Percentiles rank a stretch among this genome's conserved stretches.
Evolutionary conservation across 2,329 filamentous ascomycete genomes (phyloP).

Genomic region (Epichloe aotearoae): DNA sequence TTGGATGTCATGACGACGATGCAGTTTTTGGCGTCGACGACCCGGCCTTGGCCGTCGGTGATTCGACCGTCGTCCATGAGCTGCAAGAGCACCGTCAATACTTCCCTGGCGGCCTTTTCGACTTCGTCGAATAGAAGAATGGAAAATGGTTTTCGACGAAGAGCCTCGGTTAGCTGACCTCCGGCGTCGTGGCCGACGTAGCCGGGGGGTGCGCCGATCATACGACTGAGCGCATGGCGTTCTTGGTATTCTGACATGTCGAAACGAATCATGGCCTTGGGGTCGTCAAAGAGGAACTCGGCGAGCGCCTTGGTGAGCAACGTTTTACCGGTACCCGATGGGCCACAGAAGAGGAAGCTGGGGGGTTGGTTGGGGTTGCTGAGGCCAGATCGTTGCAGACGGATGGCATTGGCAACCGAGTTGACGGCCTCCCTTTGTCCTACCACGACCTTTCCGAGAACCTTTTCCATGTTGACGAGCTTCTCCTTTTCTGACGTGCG

Average conservation of each 20-base stretch:
- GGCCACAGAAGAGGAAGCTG: constrained; percentile 99
- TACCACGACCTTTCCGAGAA: constrained; percentile 71
- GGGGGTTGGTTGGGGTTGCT: constrained; percentile 89
- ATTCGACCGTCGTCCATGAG: constrained; percentile 99
- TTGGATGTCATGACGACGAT: constrained; percentile 99
- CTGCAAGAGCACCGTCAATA: constrained; percentile 92
- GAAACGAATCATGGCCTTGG: constrained; percentile 96
- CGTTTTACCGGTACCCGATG: constrained; percentile 96
- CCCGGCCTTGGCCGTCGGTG: constrained; percentile 90
- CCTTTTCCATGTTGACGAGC: constrained; percentile 91
- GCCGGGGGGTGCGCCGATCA: constrained; percentile 97
- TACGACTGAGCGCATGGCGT: constrained; percentile 83
- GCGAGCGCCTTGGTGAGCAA: constrained; percentile 92
- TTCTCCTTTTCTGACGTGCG: constrained; percentile 97
- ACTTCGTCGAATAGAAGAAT: constrained; percentile 97
- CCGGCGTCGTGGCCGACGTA: constrained; percentile 96
- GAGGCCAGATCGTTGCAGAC: constrained; percentile 86
- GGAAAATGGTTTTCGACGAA: constrained; percentile 90
- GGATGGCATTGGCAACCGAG: constrained; percentile 90
- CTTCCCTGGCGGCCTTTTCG: constrained; percentile 96
- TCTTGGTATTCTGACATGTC: constrained; percentile 99
- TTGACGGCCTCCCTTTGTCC: constrained; percentile 89
- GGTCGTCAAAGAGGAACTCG: constrained; percentile 94
- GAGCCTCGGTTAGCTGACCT: constrained; percentile 86
- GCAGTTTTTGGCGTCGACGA: constrained; percentile 93